These are phyloP conservation scores for Leishmania aethiopica DNA, from an alignment of 208 protist species.

Conservation along the genomic window DNA sequence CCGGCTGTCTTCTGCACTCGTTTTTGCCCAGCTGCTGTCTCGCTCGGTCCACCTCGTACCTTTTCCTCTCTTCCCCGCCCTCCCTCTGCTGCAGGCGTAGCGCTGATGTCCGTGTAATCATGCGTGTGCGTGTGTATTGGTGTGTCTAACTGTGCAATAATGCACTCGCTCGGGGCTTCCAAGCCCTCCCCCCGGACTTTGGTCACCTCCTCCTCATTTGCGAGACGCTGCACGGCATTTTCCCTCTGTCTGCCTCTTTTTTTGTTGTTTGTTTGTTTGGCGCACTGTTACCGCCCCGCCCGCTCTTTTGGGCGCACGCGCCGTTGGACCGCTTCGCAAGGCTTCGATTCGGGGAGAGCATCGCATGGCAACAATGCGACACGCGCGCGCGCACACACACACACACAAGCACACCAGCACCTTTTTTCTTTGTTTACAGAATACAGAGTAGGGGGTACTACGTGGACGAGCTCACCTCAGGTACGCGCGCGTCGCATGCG, in stretches of 20 bases:
- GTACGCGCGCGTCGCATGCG: background rate
- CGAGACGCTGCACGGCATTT: background rate
- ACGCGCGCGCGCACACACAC: background rate
- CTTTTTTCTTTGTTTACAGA: too few relatives aligned
- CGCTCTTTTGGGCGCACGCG: background rate
- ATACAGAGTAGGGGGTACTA: background rate
- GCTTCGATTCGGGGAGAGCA: too few relatives aligned
- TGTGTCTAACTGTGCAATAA: background rate
- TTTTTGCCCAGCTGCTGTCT: background rate
- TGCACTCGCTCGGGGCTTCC: background rate
- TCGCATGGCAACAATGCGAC: background rate
- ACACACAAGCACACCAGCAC: background rate
- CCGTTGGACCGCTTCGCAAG: background rate
- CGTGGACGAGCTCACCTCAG: background rate
- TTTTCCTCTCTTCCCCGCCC: background rate
- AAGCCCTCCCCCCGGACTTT: background rate
- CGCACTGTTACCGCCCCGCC: background rate
- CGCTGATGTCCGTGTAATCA: background rate
- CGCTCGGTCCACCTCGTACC: background rate
- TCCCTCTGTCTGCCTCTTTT: background rate
- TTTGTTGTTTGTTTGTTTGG: background rate
- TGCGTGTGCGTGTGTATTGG: slow-evolving; percentile 1
- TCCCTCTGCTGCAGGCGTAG: background rate
- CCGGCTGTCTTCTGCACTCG: too few relatives aligned
- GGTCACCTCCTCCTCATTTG: background rate